A percentile compares a stretch with the other conserved stretches of the same genome.
Evolutionary conservation across 305 asterid species (phyloP).

Genomic region (Fraxinus velutina): DNA sequence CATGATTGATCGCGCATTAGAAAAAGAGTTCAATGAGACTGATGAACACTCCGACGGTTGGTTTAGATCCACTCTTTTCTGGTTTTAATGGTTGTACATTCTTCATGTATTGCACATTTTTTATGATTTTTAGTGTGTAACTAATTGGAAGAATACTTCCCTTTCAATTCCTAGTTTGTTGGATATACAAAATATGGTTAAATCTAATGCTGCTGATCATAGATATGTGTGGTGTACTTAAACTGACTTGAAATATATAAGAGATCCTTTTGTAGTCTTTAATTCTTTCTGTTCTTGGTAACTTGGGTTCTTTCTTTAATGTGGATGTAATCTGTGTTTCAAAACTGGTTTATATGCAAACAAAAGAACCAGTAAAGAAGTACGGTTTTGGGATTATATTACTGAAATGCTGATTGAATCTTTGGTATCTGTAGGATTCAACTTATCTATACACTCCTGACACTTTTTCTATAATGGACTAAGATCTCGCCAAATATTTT

Average conservation of each 20-base stretch:
- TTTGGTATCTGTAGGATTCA: background rate
- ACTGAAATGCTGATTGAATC: background rate
- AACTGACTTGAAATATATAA: background rate
- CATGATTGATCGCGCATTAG: slow-evolving; percentile 62
- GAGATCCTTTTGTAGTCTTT: background rate
- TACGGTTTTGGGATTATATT: background rate
- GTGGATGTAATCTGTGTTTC: background rate
- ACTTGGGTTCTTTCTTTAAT: background rate
- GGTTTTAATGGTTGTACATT: slow-evolving; percentile 4
- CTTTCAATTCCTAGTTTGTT: background rate
- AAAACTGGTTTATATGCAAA: background rate
- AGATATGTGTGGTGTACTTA: background rate
- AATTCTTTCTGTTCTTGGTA: slow-evolving; percentile 2
- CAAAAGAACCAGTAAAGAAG: background rate
- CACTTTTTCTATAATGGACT: background rate
- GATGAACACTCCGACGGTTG: slow-evolving; percentile 59
- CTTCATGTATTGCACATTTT: background rate
- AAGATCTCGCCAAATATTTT: background rate
- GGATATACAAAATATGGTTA: background rate
- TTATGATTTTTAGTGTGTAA: background rate
- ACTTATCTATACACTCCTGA: background rate
- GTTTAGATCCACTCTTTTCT: slow-evolving; percentile 26
- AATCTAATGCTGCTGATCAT: background rate
- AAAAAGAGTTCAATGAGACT: slow-evolving; percentile 73
- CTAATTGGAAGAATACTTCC: background rate